These are phyloP conservation scores for Dichomitus squalens DNA, from an alignment of 1,284 basidiomycete genomes.

Conservation along the genomic window DNA sequence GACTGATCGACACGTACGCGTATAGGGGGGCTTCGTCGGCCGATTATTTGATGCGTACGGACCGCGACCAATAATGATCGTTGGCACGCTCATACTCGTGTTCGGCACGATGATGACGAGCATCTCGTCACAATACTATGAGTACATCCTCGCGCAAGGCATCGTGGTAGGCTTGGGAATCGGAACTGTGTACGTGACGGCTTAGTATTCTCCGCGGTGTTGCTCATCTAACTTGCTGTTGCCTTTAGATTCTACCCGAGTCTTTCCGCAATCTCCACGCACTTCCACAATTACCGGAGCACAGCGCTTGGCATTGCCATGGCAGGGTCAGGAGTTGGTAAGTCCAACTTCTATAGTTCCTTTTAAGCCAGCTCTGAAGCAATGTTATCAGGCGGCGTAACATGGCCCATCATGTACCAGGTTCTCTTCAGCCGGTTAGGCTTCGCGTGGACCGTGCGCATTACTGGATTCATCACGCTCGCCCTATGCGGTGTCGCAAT, in stretches of 20 bases:
- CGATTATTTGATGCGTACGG: slow-evolving; percentile 40
- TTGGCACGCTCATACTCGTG: slow-evolving; percentile 36
- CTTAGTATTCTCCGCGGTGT: background rate
- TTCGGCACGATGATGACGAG: slow-evolving; percentile 41
- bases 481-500: slow-evolving; percentile 32
- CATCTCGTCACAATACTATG: slow-evolving; percentile 38
- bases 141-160: slow-evolving; percentile 42
- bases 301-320: slow-evolving; percentile 55
- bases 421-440: slow-evolving; percentile 55
- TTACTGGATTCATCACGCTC: slow-evolving; percentile 37
- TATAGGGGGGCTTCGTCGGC: slow-evolving; percentile 35
- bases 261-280: slow-evolving; percentile 41
- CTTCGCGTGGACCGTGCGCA: slow-evolving; percentile 61
- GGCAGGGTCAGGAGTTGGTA: slow-evolving; percentile 35
- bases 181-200: slow-evolving; percentile 36
- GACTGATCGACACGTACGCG: background rate
- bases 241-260: slow-evolving; percentile 33
- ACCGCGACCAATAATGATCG: slow-evolving; percentile 33
- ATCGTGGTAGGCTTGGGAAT: slow-evolving; percentile 40
- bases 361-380: background rate
- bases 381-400: slow-evolving; percentile 54
- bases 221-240: background rate
- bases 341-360: background rate
- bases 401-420: slow-evolving; percentile 68
- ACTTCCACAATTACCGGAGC: slow-evolving; percentile 56